Evolutionary conservation across 208 protist species (phyloP), one percentile per base, ranked within the genome.

Genomic region (Trichomonas vaginalis): DNA sequence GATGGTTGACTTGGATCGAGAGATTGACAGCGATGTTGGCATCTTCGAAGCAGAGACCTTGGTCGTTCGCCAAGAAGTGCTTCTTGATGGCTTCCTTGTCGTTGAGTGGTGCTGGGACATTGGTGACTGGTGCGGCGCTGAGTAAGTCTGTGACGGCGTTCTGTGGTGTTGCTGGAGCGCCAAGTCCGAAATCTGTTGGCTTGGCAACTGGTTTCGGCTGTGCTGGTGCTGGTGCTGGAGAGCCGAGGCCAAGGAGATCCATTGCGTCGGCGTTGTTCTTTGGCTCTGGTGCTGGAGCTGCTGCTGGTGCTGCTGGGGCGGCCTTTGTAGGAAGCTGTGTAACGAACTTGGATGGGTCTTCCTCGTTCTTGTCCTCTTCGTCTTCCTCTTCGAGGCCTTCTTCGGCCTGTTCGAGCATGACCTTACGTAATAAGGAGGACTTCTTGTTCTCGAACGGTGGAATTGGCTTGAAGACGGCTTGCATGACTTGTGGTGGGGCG

Each of bases 401-500:
- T 9, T 17, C 40, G 49, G 35, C 37, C 27, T 88, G 9, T 32
- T 96, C 92, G 21, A 23, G 23, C 8, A 80, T 49, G n/a, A 95
- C 95, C 32, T 96, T n/a, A 10, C 40, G 48, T 3, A 80, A n/a
- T 46, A 88, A 39, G 86, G 61, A 46, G 42, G 95, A 79, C 23
- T 48, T 42, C 27, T 56, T 61, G 86, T 95, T 2, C n/a, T 95
- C 42, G 95, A 97, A 98, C 14, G 96, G 51, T 39, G 97, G 97
- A 96, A 98, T 98, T 96, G 96, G 95, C 40, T 97, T 97, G 15
- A 96, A 96, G 39, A 98, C 97, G 0, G 83, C 90, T 21, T 35
- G 27, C 9, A 96, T 87, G 45, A 42, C 95, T 21, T 47, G 32
- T 79, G 87, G 49, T 86, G 15, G 0, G 0, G 51, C 27, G 15